A percentile compares a stretch with the other conserved stretches of the same genome.
Evolutionary conservation across 2,329 filamentous ascomycete species (phyloP).

Genomic region (Chaetomium sp.): DNA sequence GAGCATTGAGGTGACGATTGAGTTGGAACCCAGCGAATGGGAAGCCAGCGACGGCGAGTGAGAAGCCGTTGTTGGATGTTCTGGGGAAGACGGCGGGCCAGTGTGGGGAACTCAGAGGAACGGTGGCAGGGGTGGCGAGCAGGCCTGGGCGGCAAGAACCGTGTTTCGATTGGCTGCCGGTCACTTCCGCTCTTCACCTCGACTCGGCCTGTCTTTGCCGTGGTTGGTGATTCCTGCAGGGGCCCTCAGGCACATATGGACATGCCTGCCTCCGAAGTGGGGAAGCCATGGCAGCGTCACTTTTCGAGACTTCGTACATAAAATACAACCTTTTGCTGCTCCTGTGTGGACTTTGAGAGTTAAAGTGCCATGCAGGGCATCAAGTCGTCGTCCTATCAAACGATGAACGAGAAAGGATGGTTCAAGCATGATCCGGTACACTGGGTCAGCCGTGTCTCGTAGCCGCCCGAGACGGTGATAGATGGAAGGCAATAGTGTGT

Average conservation of each 20-base stretch:
- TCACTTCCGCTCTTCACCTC: conserved; percentile 9
- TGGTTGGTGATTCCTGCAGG: conserved; percentile 17
- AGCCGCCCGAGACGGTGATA: conserved; percentile 6
- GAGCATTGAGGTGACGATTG: conserved; percentile 24
- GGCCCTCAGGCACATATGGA: conserved; percentile 7
- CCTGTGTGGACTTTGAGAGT: not conserved
- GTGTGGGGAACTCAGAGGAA: conserved; percentile 17
- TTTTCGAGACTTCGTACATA: not conserved
- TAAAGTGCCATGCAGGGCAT: not conserved
- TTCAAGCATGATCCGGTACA: conserved; percentile 12
- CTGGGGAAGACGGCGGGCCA: conserved; percentile 12
- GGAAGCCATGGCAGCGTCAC: not conserved
- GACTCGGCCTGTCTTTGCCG: conserved; percentile 9
- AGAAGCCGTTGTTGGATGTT: conserved; percentile 9
- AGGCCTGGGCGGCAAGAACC: conserved; percentile 24
- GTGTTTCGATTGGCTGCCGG: conserved; percentile 26
- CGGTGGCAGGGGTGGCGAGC: conserved; percentile 17
- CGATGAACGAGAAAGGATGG: not conserved
- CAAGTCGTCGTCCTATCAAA: not conserved
- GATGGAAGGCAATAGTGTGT: not conserved
- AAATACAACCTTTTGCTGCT: not conserved
- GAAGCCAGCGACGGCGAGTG: not conserved
- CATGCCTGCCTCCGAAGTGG: conserved; percentile 5
- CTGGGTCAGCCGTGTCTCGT: conserved; percentile 22
- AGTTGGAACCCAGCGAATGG: conserved; percentile 25